Conservation (phyloP, 1,284 basidiomycete genomes). For the Leccinum insolens region DNA sequence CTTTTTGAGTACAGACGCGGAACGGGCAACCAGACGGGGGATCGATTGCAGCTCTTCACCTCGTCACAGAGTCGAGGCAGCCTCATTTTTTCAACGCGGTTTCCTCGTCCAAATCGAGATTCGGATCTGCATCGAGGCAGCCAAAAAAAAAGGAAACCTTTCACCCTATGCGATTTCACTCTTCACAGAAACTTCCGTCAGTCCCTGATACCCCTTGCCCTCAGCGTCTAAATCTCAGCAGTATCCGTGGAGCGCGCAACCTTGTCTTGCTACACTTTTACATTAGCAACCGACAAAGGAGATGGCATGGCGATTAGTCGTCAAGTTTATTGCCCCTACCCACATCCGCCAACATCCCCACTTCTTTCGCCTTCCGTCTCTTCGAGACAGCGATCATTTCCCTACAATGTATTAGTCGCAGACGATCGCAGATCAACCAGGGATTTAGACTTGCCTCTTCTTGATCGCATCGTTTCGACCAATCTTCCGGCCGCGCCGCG, state of each 20-base stretch:
- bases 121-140: too few relatives aligned
- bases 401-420: conserved; percentile 38
- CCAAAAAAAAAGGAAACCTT: conserved; percentile 8
- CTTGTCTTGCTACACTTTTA: background rate
- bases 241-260: background rate
- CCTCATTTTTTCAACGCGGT: too few relatives aligned
- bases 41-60: conserved; percentile 32
- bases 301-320: conserved; percentile 8
- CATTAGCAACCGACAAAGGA: conserved; percentile 12
- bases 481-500: conserved; percentile 62
- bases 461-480: conserved; percentile 74
- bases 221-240: background rate
- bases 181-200: conserved; percentile 4
- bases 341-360: background rate
- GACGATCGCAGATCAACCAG: background rate
- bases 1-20: conserved; percentile 40
- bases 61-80: conserved; percentile 30
- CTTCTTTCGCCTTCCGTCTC: conserved; percentile 49
- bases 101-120: too few relatives aligned
- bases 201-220: conserved; percentile 6
- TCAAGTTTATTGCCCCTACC: background rate
- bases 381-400: conserved; percentile 78
- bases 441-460: conserved; percentile 53
- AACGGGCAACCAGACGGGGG: conserved; percentile 20
- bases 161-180: conserved; percentile 10